Evolutionary conservation across 331 rosid genomes (phyloP), one percentile per base, ranked within the genome.

Genomic region (Erythrophleum ivorense): DNA sequence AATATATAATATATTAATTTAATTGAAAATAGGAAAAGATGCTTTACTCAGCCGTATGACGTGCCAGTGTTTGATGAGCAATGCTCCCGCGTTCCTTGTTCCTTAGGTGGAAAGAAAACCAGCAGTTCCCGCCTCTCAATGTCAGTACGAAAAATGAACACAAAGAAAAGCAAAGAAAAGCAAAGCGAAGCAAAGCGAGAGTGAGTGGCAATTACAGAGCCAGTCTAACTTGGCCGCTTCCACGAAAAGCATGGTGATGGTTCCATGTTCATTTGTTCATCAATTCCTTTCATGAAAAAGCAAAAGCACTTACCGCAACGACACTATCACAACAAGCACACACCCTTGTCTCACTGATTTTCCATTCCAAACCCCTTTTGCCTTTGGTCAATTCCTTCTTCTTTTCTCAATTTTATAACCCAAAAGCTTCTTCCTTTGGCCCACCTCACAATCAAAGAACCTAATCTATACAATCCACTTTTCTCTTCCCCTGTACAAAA

Each of bases 401-500:
- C 1, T 31, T 54, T 36, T 86, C 76, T 90, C 92, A 89, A 91
- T 89, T 75, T 91, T 88, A 81, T 75, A 81, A 82, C 18, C 40
- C 57, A 11, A 45, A 45, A 70, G 34, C 55, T 29, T 43, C 57
- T 6, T 46, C 57, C 74, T 19, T 21, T 70, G 75, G 24, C 73
- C 73, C 90, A 84, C 90, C 49, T 63, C 91, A 16, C 90, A 84
- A 89, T 91, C 97, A 88, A 88, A 91, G 94, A n/a, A 86, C 88
- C 87, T 83, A 9, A 21, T 70, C 55, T 68, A 36, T 6, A 8
- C 18, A 69, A 43, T 24, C 74, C 55, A 6, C 75, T 78, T 63
- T 76, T 77, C 81, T 60, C 79, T 54, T 33, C 67, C 77, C 73
- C 79, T 55, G 4, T 53, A 80, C 76, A 85, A 80, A 87, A 60